Base-by-base conservation (phyloP, 495 filamentous ascomycete genomes). In the Xylaria cubensis region DNA sequence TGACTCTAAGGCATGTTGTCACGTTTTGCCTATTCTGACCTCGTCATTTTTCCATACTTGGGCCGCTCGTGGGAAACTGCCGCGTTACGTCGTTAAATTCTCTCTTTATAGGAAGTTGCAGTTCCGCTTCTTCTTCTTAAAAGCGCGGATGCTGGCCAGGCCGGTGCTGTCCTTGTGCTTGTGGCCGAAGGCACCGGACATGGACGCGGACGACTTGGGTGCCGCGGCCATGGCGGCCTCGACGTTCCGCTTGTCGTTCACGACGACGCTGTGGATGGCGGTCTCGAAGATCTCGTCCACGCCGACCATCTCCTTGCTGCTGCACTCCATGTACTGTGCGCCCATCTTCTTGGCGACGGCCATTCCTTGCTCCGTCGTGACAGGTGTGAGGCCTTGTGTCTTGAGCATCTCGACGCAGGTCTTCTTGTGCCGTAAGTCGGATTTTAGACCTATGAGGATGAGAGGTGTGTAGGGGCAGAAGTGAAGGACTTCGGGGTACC, bases 401-500 rank as follows among this genome's bases (percentile, higher is more conserved):
- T 96, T 97, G 81, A 99, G 93, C 72, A 99, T 93, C 76, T 99
- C 96, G 82, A 98, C 97, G 84, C 95, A 98, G 48, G 92, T 93
- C 79, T 93, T 90, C 85, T 98, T 98, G 81, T 89, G 86, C 78
- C 96, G 95, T 66, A 99, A 91, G 80, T 99, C 96, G 58, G 95
- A 97, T 80, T 99, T 99, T 67, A 99, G 88, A 62, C 97, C 96
- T 71, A 97, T 92, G 32, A 99, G 92, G 81, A 99, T 92, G 63
- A 99, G 89, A 4, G 96, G 96, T 2, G 96, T 98, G 74, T 94
- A 96, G 12, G 96, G 97, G 84, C 96, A 98, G 86, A 99, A 99
- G 80, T 99, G 96, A 64, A 98, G 89, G 74, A 99, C 96, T 87
- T 99, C 96, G 72, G 96, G 96, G 77, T 97, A 99, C 96, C 96